Evolutionary conservation across 2,329 filamentous ascomycete species (phyloP).

Genomic region (Zymoseptoria ardabiliae): DNA sequence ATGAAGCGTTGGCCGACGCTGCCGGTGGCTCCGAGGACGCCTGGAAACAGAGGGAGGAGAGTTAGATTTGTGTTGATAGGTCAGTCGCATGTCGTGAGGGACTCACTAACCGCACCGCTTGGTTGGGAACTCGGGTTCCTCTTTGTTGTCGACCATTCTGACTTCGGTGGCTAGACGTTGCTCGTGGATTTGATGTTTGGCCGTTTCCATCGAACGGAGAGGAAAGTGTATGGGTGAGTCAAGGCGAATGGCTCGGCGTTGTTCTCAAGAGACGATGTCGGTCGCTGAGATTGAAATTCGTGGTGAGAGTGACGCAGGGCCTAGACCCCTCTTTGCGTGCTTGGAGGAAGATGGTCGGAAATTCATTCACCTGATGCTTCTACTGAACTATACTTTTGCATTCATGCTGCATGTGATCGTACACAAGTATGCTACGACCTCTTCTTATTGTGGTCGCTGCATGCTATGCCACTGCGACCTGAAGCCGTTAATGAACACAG

Average conservation of each 20-base stretch:
- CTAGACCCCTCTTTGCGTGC: neutral
- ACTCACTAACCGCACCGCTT: slow-evolving; percentile 45
- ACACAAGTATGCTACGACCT: no score
- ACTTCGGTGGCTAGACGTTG: slow-evolving; percentile 14
- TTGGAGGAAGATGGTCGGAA: neutral
- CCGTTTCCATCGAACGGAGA: slow-evolving; percentile 13
- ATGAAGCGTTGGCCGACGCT: slow-evolving; percentile 95
- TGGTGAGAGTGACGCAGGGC: neutral
- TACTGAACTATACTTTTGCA: no score
- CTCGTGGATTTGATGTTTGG: slow-evolving; percentile 14
- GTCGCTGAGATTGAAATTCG: neutral
- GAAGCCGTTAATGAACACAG: no score
- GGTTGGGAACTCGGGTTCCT: slow-evolving; percentile 37
- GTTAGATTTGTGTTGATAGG: slow-evolving; percentile 32
- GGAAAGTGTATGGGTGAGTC: neutral
- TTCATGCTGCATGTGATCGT: no score
- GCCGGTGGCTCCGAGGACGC: slow-evolving; percentile 82
- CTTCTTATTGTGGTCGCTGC: no score
- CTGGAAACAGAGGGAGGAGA: slow-evolving; percentile 35
- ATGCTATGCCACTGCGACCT: no score
- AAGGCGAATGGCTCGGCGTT: neutral
- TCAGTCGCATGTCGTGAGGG: no score
- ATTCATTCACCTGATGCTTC: neutral
- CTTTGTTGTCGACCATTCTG: slow-evolving; percentile 21
- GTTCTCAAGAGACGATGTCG: neutral